Evolutionary conservation across 163 green algal species (phyloP), one percentile per base, ranked within the genome.

Genomic region (Smithsoniella earleae): DNA sequence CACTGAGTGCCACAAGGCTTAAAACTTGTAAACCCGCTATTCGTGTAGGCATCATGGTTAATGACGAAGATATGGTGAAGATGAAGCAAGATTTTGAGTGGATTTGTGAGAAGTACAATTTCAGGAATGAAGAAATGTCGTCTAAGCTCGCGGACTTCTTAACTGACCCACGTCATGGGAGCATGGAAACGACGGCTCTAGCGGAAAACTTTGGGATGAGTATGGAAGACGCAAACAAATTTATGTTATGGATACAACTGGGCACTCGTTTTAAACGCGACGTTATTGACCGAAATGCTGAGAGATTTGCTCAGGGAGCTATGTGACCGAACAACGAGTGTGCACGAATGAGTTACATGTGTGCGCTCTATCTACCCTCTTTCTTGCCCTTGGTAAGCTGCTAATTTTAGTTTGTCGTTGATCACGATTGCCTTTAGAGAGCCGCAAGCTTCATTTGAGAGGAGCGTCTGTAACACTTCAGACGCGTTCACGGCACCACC

Each of bases 191-290:
- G 1, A 38, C 31, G 18, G 25, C 58, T 1, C 30, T 69, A 6
- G 18, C 58, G 8, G 58, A 69, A 13, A 69, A 69, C 30, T 69
- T 69, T 40, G 58, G 58, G 3, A 69, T 69, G 58, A 69, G n/a
- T 31, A 69, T 69, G 58, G 27, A 36, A 36, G 58, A 69, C 16
- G 58, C 58, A 69, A 69, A 69, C 25, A 69, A 30, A 33, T 69
- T 69, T 31, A 40, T 69, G 58, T 45, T 69, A 33, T 69, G 58
- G 58, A 69, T 69, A 22, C 58, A 69, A 34, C 18, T 69, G 16
- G 58, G 58, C 20, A 69, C 58, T 22, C 22, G 34, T 16, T 69
- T 69, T 34, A 69, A 69, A 33, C 58, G 58, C 16, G 58, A 69
- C 5, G 58, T 69, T 16, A 69, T 69, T n/a, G 58, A 69, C 25